Evolutionary conservation across 2,329 filamentous ascomycete genomes (phyloP), one percentile per base, ranked within the genome.

Genomic region (Curvularia verruculosa): DNA sequence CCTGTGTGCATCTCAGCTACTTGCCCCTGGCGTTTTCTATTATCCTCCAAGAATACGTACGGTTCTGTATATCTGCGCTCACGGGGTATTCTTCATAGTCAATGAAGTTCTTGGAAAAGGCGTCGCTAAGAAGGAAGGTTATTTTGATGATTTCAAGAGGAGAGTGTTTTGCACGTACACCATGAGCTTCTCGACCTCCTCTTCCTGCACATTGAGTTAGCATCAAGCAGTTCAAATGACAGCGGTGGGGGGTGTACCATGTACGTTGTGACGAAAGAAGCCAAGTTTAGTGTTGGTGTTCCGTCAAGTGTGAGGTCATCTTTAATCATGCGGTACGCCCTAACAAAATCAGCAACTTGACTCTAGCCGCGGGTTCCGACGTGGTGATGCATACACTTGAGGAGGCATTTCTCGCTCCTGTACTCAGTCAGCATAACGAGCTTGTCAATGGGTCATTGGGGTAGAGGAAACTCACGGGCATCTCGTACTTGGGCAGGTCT

Each of bases 121-220:
- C 87, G 64, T 97, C 92, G 56, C 71, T 74, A 34, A 3, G 21
- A 19, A 31, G 46, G 10, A 41, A 10, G 29, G 52, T 63, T 57
- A 67, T 26, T 60, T 9, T 48, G 3, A 6, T 13, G 15, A 24
- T 52, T 2, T 5, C 18, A 13, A 26, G 7, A 44, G 9, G 29
- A 19, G 8, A 6, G 7, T 10, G 10, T 9, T 12, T 21, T 10
- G 94, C 15, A 56, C 92, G 45, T 68, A 72, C 64, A 88, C 82
- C 94, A 98, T 98, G 78, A 97, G 90, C 79, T 96, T 92, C 80
- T 97, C 93, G 19, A 89, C 93, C 78, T 97, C 94, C 44, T 96
- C 91, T 81, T 97, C 93, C 89, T 91, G 18, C 10, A 63, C 19
- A 56, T 49, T 47, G 45, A 44, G 49, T 44, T 3, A 5, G 23